Evolutionary conservation across 2,329 filamentous ascomycete species (phyloP).

Genomic region (Didymella sp.): DNA sequence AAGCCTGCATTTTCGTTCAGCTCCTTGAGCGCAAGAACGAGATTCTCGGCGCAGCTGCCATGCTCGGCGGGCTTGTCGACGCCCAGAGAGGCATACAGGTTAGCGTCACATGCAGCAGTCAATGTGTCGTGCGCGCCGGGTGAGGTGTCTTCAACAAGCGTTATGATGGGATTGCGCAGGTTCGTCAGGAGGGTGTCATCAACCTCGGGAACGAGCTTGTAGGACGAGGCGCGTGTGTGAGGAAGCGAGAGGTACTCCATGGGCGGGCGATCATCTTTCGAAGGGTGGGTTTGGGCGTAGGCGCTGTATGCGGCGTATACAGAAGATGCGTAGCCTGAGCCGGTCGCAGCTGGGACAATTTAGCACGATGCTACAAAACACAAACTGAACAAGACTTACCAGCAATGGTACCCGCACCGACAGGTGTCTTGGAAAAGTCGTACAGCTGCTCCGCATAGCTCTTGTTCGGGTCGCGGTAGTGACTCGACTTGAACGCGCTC

Average conservation of each 20-base stretch:
- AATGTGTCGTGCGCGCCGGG: constrained; percentile 56
- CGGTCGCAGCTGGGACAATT: constrained; percentile 50
- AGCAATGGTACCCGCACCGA: constrained; percentile 56
- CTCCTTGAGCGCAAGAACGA: constrained; percentile 57
- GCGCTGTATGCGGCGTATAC: constrained; percentile 59
- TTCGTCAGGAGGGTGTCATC: constrained; percentile 55
- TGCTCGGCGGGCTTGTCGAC: constrained; percentile 56
- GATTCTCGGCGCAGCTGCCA: constrained; percentile 58
- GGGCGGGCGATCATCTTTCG: constrained; percentile 44
- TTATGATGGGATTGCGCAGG: constrained; percentile 56
- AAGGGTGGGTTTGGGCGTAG: constrained; percentile 48
- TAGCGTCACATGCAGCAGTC: constrained; percentile 57
- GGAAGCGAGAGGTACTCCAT: constrained; percentile 59
- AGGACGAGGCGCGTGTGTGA: constrained; percentile 53
- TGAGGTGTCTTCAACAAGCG: constrained; percentile 54
- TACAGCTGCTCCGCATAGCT: constrained; percentile 58
- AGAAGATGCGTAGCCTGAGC: constrained; percentile 56
- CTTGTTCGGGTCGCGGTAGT: constrained; percentile 56
- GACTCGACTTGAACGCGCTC: constrained; percentile 54
- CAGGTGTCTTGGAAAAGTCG: constrained; percentile 59
- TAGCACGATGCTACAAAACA: not conserved
- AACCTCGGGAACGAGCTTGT: constrained; percentile 52
- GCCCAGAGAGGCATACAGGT: constrained; percentile 52
- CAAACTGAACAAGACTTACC: constrained; percentile 34
- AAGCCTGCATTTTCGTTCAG: constrained; percentile 56